A percentile compares a stretch with the other conserved stretches of the same genome.
Evolutionary conservation across 2,329 filamentous ascomycete genomes (phyloP).

Genomic region (Cytospora piceicola): DNA sequence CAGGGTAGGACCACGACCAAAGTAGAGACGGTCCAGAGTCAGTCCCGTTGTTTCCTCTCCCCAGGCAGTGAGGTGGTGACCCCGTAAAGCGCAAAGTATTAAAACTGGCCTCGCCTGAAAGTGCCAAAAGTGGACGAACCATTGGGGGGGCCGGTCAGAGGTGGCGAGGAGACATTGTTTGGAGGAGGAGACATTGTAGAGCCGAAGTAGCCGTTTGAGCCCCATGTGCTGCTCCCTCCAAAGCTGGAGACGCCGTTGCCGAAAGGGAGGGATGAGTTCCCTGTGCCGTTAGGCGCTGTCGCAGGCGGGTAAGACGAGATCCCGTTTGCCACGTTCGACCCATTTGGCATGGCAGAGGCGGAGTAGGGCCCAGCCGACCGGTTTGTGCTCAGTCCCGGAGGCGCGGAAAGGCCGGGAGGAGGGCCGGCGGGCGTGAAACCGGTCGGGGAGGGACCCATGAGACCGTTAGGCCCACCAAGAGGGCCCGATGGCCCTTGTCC

Average conservation of each 20-base stretch:
- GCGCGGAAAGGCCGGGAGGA: conserved; percentile 78
- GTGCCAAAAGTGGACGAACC: conserved; percentile 6
- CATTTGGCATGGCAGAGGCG: conserved; percentile 12
- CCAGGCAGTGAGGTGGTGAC: neutral
- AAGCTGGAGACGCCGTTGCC: conserved; percentile 8
- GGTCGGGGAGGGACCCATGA: conserved; percentile 56
- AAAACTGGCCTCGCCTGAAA: conserved; percentile 19
- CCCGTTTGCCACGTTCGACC: neutral
- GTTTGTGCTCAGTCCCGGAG: conserved; percentile 65
- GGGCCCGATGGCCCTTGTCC: conserved; percentile 44
- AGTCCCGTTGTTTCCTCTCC: neutral
- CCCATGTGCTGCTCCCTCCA: conserved; percentile 20
- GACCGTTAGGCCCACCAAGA: conserved; percentile 62
- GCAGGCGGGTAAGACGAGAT: conserved; percentile 15
- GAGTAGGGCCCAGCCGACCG: conserved; percentile 31
- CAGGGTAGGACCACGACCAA: neutral
- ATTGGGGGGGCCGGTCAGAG: conserved; percentile 3
- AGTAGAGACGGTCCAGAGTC: neutral
- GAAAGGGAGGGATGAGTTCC: conserved; percentile 3
- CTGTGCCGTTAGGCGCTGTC: conserved; percentile 8
- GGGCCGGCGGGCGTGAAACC: conserved; percentile 74
- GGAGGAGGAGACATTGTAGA: conserved; percentile 2
- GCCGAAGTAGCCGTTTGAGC: conserved; percentile 9
- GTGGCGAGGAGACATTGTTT: conserved; percentile 6
- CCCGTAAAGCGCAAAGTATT: neutral